These are phyloP conservation scores for Sutorius eximius DNA, from an alignment of 1,284 basidiomycete species.

Conservation along the genomic window DNA sequence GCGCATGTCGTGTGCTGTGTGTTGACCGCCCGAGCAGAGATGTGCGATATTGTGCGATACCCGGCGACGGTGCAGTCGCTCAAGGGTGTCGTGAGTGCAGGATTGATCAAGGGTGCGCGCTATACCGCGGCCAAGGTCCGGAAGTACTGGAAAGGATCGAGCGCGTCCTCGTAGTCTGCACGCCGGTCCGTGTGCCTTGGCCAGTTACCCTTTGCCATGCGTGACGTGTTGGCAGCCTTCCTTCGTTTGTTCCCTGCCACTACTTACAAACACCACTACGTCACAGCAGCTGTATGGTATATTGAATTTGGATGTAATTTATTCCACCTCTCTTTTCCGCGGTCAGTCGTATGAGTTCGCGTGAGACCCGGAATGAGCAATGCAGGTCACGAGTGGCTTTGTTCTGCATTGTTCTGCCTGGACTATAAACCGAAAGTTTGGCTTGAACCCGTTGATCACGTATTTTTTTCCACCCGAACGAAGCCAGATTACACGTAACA, in stretches of 20 bases:
- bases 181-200: background rate
- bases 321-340: background rate
- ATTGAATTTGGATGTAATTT: slow-evolving; percentile 25
- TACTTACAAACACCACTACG: slow-evolving; percentile 4
- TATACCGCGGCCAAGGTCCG: slow-evolving; percentile 77
- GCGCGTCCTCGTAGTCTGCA: slow-evolving; percentile 1
- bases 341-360: background rate
- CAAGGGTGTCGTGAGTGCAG: slow-evolving; percentile 87
- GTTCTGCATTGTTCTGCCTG: background rate
- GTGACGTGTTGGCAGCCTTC: background rate
- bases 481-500: too few relatives aligned
- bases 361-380: background rate
- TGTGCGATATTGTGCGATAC: slow-evolving; percentile 74
- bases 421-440: too few relatives aligned
- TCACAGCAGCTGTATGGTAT: slow-evolving; percentile 22
- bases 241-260: background rate
- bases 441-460: too few relatives aligned
- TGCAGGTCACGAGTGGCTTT: background rate
- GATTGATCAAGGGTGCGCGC: slow-evolving; percentile 72
- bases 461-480: too few relatives aligned
- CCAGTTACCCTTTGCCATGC: background rate
- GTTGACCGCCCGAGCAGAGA: slow-evolving; percentile 47
- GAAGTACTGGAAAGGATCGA: slow-evolving; percentile 74
- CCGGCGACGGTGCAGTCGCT: slow-evolving; percentile 83
- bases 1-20: background rate